These are phyloP conservation scores for Hydrangea macrophylla DNA, from an alignment of 148 eudicot species.

Conservation along the genomic window DNA sequence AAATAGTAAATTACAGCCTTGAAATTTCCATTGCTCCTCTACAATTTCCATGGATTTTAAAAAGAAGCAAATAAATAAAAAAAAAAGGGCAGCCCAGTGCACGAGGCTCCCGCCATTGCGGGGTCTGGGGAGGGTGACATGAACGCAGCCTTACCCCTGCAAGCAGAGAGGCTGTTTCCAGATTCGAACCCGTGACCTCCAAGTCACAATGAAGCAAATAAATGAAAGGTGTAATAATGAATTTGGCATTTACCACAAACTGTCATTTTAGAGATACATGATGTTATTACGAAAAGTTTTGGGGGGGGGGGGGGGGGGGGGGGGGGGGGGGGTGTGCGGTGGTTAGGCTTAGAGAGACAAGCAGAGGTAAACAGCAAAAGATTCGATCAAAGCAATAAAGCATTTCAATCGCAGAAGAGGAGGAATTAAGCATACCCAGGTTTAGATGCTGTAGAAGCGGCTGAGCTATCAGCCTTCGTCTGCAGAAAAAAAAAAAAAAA, in stretches of 20 bases:
- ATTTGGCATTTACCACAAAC: neutral
- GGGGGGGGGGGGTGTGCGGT: no score
- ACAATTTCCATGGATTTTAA: neutral
- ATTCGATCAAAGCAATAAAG: neutral
- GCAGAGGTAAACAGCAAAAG: neutral
- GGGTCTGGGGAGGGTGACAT: no score
- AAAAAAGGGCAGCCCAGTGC: no score
- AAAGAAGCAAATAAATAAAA: neutral
- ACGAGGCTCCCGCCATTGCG: no score
- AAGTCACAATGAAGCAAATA: no score
- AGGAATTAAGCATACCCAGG: slow-evolving; percentile 33
- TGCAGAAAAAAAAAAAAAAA: slow-evolving; percentile 1
- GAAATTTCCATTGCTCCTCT: neutral
- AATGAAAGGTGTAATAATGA: no score
- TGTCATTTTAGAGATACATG: neutral
- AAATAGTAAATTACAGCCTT: neutral
- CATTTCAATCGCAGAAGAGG: neutral
- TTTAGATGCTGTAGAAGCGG: slow-evolving; percentile 33
- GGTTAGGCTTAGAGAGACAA: neutral
- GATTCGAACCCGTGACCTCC: no score
- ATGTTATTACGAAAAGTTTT: neutral
- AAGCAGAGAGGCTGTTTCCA: no score
- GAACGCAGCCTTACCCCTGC: no score
- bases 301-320: no score
- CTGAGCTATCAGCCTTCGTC: slow-evolving; percentile 40